Conservation (phyloP, 805 yeast species). For the Wickerhamiella siamensis region DNA sequence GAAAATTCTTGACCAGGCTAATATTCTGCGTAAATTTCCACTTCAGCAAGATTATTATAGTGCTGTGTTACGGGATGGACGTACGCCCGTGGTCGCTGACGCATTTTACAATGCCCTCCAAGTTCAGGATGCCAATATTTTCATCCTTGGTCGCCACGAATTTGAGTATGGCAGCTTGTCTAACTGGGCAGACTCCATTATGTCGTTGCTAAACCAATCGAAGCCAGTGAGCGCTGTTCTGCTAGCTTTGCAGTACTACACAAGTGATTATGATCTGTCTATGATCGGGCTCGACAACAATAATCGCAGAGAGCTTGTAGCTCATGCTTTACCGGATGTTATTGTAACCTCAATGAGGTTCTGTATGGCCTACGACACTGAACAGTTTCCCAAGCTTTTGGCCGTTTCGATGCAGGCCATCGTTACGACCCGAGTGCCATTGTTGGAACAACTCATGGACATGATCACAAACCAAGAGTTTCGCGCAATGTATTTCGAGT, state of each 20-base stretch:
- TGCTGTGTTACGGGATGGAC: conserved; percentile 7
- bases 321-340: conserved; percentile 41
- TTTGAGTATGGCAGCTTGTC: conserved; percentile 42
- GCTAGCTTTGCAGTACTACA: conserved; percentile 39
- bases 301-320: conserved; percentile 35
- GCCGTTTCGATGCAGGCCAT: conserved; percentile 32
- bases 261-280: conserved; percentile 35
- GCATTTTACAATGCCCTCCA: conserved; percentile 26
- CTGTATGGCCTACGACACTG: conserved; percentile 26
- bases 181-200: conserved; percentile 56
- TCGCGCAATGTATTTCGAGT: conserved; percentile 33
- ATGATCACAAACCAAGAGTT: conserved; percentile 26
- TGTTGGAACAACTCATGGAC: conserved; percentile 36
- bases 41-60: conserved; percentile 24
- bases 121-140: conserved; percentile 33
- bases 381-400: conserved; percentile 20
- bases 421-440: conserved; percentile 18
- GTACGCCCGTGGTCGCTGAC: conserved; percentile 20
- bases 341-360: conserved; percentile 38
- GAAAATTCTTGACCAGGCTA: conserved; percentile 26
- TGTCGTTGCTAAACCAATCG: conserved; percentile 34
- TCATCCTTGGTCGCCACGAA: conserved; percentile 40
- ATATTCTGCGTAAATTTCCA: conserved; percentile 30
- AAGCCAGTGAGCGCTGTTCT: conserved; percentile 43
- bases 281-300: conserved; percentile 36